Conservation (phyloP, 129 eudicot genomes). For the Glebionis coronaria region DNA sequence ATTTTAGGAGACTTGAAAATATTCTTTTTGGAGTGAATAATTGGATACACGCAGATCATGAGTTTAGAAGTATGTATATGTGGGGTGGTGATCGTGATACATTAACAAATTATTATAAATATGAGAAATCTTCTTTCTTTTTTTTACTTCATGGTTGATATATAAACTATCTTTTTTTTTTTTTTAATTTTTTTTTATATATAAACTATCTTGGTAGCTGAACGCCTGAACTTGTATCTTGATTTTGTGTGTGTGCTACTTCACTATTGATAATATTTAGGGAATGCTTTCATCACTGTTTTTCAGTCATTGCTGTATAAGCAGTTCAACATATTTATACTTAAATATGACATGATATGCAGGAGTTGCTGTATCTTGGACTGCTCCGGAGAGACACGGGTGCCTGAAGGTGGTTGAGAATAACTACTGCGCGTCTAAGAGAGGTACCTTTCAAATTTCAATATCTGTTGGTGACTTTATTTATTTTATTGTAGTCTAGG, state of each 20-base stretch:
- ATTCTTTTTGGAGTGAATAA: constrained; percentile 4
- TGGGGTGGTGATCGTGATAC: not conserved
- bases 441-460: constrained; percentile 51
- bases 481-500: not conserved
- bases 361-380: constrained; percentile 76
- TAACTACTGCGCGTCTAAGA: constrained; percentile 85
- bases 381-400: constrained; percentile 79
- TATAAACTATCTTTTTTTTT: no score
- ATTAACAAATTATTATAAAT: not conserved
- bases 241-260: constrained; percentile 6
- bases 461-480: constrained; percentile 17
- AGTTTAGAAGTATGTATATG: constrained; percentile 16
- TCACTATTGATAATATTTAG: not conserved
- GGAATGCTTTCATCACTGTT: constrained; percentile 1
- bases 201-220: constrained; percentile 12
- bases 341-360: constrained; percentile 24
- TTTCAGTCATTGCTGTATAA: constrained; percentile 11
- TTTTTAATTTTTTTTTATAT: no score
- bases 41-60: constrained; percentile 7
- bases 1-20: constrained; percentile 4
- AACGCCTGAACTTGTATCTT: constrained; percentile 4
- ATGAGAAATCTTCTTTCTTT: no score
- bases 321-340: constrained; percentile 8
- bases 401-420: constrained; percentile 95
- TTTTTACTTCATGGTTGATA: no score